Evolutionary conservation across 495 filamentous ascomycete genomes (phyloP), one percentile per base, ranked within the genome.

Genomic region (Aspergillus avenaceus): DNA sequence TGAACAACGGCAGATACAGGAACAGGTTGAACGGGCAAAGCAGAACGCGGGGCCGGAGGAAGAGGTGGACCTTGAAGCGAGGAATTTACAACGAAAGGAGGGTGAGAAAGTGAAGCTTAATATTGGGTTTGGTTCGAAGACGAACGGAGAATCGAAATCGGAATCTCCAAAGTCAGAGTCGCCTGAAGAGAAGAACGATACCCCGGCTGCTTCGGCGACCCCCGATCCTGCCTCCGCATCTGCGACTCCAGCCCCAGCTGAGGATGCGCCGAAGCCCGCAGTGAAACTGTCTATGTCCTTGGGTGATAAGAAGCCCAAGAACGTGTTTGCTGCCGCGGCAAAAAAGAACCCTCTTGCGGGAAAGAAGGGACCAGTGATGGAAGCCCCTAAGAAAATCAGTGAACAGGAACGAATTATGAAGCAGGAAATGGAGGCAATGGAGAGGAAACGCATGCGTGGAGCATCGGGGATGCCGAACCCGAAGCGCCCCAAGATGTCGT

Each of bases 381-480:
- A 74, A 36, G 78, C 80, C 2, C 88, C 87, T 53, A 89, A 87
- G 72, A 80, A 80, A 27, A 90, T 93, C 79, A 88, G 85, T 53
- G 87, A 93, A 64, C 86, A 86, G n/a, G 90, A 95, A 54, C 75
- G 90, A 49, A 93, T 93, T 50, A 95, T 95, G 90, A 87, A 84
- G 64, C 85, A 88, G 52, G 90, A 92, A 53, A 74, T 77, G 69
- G 72, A 91, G 58, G 64, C 69, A 56, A 76, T 87, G 60, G 85
- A 92, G 57, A 73, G 78, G 28, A 92, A 91, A 63, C 76, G 84
- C 8, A 57, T 63, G 31, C 60, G 63, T 37, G 65, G 62, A 9
- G 56, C 56, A 8, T 62, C 62, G 24, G 67, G 60, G 1, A 63
- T 66, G 16, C 62, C 61, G 7, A 63, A 66, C 45, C 41, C 61